phyloP scores from a whole-genome alignment of 1,284 basidiomycete genomes.

The Coniferiporia weirii region DNA sequence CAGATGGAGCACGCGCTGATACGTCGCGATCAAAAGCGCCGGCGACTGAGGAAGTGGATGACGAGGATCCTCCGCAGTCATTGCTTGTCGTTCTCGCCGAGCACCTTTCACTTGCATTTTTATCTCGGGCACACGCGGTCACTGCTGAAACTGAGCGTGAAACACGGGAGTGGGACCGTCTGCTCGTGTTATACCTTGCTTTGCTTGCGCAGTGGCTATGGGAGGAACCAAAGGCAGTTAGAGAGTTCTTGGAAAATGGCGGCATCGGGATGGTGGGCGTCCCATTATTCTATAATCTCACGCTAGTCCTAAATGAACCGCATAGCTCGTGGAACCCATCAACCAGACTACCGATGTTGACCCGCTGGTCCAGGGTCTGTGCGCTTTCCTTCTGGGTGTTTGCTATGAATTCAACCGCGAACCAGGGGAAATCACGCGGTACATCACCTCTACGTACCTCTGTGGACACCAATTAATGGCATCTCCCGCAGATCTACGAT shows the following conservation, averaged over 20 bases:
- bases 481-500: conserved; percentile 61
- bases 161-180: conserved; percentile 80
- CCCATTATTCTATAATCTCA: not conserved
- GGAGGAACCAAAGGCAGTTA: conserved; percentile 86
- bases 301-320: too few relatives aligned
- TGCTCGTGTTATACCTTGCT: conserved; percentile 83
- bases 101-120: conserved; percentile 63
- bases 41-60: conserved; percentile 35
- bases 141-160: conserved; percentile 51
- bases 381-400: conserved; percentile 87
- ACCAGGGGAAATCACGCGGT: conserved; percentile 87
- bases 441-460: conserved; percentile 2
- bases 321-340: conserved; percentile 87
- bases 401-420: conserved; percentile 95
- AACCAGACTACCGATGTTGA: conserved; percentile 87
- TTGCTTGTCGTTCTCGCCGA: conserved; percentile 69
- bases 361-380: conserved; percentile 84
- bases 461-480: conserved; percentile 1
- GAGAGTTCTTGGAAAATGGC: conserved; percentile 86
- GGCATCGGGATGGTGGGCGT: conserved; percentile 82
- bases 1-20: conserved; percentile 47
- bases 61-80: conserved; percentile 62
- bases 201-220: conserved; percentile 92
- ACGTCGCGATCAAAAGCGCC: conserved; percentile 23
- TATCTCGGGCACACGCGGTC: conserved; percentile 64